phyloP scores from a whole-genome alignment of 345 rosid genomes.

The Eucalyptus fibrosa region DNA sequence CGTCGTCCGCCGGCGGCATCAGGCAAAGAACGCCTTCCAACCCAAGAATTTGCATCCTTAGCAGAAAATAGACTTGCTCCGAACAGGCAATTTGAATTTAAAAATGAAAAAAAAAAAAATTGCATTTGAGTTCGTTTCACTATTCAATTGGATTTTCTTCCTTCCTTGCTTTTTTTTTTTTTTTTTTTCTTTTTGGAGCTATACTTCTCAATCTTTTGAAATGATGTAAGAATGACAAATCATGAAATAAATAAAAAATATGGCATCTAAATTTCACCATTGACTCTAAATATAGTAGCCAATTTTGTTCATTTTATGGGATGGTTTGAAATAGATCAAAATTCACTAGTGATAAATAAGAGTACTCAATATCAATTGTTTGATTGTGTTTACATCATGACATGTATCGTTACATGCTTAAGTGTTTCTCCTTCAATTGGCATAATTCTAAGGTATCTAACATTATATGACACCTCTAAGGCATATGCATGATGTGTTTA shows the following conservation, averaged over 20 bases:
- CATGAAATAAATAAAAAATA: neutral
- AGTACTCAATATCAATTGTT: neutral
- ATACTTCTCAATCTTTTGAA: neutral
- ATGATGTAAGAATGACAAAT: neutral
- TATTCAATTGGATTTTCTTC: neutral
- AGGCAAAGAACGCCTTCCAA: neutral
- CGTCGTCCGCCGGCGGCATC: neutral
- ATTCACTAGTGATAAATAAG: rapidly evolving
- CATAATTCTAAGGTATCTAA: neutral
- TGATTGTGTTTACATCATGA: rapidly evolving
- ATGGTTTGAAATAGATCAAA: neutral
- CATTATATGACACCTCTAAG: rapidly evolving
- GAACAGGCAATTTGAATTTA: neutral
- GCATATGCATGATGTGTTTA: neutral
- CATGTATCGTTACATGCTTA: rapidly evolving
- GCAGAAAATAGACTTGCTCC: neutral
- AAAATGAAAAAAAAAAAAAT: neutral
- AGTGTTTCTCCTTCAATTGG: neutral
- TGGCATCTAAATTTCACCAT: neutral
- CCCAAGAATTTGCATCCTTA: neutral
- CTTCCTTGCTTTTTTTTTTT: too few species aligned
- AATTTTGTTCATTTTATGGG: neutral
- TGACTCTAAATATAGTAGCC: neutral
- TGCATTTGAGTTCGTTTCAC: neutral
- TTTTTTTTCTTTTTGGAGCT: rapidly evolving